These are phyloP conservation scores for Dacryopinax spathularia DNA, from an alignment of 768 basidiomycete species.

Conservation along the genomic window DNA sequence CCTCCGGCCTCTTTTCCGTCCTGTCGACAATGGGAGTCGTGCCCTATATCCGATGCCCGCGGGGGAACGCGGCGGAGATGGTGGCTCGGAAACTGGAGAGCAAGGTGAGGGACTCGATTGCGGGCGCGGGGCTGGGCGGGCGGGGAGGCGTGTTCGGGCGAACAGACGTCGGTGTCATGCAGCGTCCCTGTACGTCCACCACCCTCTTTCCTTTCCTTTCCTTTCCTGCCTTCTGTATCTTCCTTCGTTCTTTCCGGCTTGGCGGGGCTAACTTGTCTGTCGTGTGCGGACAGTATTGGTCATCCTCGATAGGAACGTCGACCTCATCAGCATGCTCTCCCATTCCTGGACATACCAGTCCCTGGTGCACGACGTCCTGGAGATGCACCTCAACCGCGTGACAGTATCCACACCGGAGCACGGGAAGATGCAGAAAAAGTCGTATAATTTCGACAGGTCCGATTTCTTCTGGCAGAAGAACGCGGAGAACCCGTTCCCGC, in stretches of 20 bases:
- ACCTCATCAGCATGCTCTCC: slow-evolving; percentile 80
- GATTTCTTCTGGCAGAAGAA: slow-evolving; percentile 99
- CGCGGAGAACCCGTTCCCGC: slow-evolving; percentile 90
- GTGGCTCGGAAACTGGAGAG: slow-evolving; percentile 91
- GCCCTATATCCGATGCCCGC: slow-evolving; percentile 85
- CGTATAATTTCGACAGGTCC: slow-evolving; percentile 93
- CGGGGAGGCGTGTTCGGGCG: slow-evolving; percentile 57
- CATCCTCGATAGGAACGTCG: slow-evolving; percentile 87
- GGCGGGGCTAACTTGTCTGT: neutral
- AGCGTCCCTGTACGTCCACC: slow-evolving; percentile 58
- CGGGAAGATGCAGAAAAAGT: slow-evolving; percentile 45
- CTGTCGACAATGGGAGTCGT: slow-evolving; percentile 76
- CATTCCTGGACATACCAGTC: slow-evolving; percentile 99
- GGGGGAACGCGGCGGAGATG: slow-evolving; percentile 98
- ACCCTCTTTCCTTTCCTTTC: neutral
- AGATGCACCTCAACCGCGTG: slow-evolving; percentile 92
- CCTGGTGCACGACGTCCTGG: slow-evolving; percentile 90
- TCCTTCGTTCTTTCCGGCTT: neutral
- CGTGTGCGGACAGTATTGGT: slow-evolving; percentile 85
- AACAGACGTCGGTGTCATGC: slow-evolving; percentile 72
- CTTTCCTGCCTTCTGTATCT: slow-evolving; percentile 6
- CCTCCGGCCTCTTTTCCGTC: slow-evolving; percentile 81
- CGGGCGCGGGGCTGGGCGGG: slow-evolving; percentile 22
- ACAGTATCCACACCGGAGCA: slow-evolving; percentile 48
- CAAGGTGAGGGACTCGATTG: slow-evolving; percentile 73